Percentiles rank a stretch among this genome's conserved stretches.
These are phyloP conservation scores for Dictyostelium purpureum DNA, from an alignment of 78 protist genomes.

Conservation along the genomic window DNA sequence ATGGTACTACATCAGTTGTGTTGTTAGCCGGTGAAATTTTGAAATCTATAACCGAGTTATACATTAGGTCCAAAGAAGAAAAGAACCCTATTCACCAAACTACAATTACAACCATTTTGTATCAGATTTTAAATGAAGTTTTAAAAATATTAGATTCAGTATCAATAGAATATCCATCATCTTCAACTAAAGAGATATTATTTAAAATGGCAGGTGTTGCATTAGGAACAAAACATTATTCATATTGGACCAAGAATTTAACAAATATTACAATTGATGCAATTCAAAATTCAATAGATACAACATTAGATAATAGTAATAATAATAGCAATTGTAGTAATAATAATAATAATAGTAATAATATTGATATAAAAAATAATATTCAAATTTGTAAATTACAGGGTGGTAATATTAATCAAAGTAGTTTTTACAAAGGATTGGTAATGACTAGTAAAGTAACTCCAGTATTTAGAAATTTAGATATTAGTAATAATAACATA, in stretches of 20 bases:
- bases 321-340: background rate
- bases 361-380: slow-evolving; percentile 9
- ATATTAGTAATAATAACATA: background rate
- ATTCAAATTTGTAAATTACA: slow-evolving; percentile 19
- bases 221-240: slow-evolving; percentile 67
- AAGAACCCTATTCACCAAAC: slow-evolving; percentile 16
- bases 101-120: slow-evolving; percentile 1
- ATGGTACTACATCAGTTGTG: slow-evolving; percentile 99
- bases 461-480: slow-evolving; percentile 1
- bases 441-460: background rate
- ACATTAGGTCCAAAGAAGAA: background rate
- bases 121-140: background rate
- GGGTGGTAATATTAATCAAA: slow-evolving; percentile 27
- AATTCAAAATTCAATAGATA: slow-evolving; percentile 1
- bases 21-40: slow-evolving; percentile 97
- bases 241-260: slow-evolving; percentile 54
- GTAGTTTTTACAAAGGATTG: slow-evolving; percentile 30
- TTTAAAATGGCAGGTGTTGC: slow-evolving; percentile 72
- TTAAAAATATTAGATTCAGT: background rate
- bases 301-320: background rate
- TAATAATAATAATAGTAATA: background rate
- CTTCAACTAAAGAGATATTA: background rate
- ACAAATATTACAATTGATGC: slow-evolving; percentile 12
- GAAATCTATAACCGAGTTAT: slow-evolving; percentile 3
- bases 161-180: slow-evolving; percentile 7